Evolutionary conservation across 2,329 filamentous ascomycete genomes (phyloP).

Genomic region (Amesomyces nigricolor): DNA sequence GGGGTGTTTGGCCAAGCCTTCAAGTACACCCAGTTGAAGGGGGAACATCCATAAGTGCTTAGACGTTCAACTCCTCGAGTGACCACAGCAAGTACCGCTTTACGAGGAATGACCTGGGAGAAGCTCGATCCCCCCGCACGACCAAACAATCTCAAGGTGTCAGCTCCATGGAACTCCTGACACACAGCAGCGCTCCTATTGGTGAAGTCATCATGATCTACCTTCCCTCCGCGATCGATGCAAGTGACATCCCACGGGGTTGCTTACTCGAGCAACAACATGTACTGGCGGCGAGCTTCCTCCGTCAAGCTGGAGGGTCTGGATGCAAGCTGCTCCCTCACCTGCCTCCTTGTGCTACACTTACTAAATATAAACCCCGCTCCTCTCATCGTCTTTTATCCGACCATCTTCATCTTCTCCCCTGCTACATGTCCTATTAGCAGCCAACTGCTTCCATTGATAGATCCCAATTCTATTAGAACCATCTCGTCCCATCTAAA

Average conservation of each 20-base stretch:
- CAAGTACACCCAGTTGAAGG: too few species aligned
- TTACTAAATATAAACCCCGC: constrained; percentile 4
- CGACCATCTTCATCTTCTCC: background rate
- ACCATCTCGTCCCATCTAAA: background rate
- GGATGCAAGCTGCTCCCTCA: background rate
- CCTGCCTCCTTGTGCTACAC: constrained; percentile 5
- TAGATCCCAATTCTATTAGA: too few species aligned
- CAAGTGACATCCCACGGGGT: background rate
- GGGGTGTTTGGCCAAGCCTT: too few species aligned
- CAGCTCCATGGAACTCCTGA: background rate
- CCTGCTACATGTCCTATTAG: background rate
- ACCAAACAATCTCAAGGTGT: background rate
- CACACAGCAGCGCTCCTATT: constrained; percentile 4
- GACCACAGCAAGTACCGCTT: background rate
- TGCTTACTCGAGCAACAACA: background rate
- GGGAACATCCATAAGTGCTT: background rate
- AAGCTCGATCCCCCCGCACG: constrained; percentile 5
- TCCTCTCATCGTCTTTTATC: background rate
- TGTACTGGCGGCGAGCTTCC: background rate
- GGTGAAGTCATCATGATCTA: constrained; percentile 23
- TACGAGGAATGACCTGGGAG: constrained; percentile 2
- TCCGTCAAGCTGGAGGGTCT: background rate
- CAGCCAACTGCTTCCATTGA: too few species aligned
- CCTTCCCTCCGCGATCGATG: background rate
- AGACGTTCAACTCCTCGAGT: background rate